Conservation (phyloP, 768 basidiomycete genomes). For the Leucosporidium creatinivorum region DNA sequence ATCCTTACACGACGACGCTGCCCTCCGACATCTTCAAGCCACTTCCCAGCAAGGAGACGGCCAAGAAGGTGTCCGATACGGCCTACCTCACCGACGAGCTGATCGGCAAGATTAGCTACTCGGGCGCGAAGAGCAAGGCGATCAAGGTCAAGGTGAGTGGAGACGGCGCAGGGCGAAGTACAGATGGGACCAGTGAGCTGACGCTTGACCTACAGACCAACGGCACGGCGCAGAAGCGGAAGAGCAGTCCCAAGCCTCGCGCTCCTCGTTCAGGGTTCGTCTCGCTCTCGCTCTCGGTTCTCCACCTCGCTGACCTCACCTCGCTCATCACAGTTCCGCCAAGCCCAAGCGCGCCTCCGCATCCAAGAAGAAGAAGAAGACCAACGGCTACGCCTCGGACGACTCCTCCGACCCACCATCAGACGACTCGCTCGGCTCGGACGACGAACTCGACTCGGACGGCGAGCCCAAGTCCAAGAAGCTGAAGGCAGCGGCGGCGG, state of each 20-base stretch:
- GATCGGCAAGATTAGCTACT: conserved; percentile 49
- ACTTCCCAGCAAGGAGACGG: conserved; percentile 56
- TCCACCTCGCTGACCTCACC: conserved; percentile 2
- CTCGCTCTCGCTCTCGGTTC: background rate
- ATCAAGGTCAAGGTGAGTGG: conserved; percentile 8
- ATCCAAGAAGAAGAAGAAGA: conserved; percentile 34
- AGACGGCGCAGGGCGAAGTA: too few relatives aligned
- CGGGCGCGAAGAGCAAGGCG: conserved; percentile 30
- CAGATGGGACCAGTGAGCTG: too few relatives aligned
- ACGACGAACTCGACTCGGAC: conserved; percentile 4
- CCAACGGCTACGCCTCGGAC: background rate
- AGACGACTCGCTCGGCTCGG: conserved; percentile 17
- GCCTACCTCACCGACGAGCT: conserved; percentile 61
- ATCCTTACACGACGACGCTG: conserved; percentile 70
- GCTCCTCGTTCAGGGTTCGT: background rate
- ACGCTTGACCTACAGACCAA: background rate
- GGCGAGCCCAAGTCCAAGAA: background rate
- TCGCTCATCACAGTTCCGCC: conserved; percentile 1
- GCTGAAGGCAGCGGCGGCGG: conserved; percentile 1
- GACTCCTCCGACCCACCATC: background rate
- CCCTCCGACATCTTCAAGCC: conserved; percentile 74
- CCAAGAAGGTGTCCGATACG: conserved; percentile 45
- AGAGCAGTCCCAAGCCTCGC: background rate
- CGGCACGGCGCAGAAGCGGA: too few relatives aligned
- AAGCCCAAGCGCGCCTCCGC: conserved; percentile 3